Conservation (phyloP, 371 early-diverging fungal genomes). For the Mucor sp. region DNA sequence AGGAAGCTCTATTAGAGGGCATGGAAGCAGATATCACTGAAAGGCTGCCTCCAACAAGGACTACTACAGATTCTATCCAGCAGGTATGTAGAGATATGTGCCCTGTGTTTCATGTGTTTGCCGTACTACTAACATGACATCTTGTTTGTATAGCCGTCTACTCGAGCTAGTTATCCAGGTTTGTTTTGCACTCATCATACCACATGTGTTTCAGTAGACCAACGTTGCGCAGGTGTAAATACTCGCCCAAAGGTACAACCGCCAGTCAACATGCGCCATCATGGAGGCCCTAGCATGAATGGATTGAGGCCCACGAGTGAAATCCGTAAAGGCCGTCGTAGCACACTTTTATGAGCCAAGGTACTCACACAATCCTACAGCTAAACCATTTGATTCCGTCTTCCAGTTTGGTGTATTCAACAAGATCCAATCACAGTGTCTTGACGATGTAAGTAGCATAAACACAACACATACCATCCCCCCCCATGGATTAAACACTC, state of each 20-base stretch:
- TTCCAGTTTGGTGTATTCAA: conserved; percentile 63
- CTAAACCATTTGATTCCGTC: conserved; percentile 32
- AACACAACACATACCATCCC: background rate
- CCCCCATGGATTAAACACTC: background rate
- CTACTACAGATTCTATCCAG: background rate
- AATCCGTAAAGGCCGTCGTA: conserved; percentile 20
- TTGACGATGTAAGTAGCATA: conserved; percentile 48
- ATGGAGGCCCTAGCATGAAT: background rate
- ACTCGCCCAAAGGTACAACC: background rate
- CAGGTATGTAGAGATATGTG: background rate
- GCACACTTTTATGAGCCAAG: background rate
- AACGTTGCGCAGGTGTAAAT: background rate
- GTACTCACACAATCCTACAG: conserved; percentile 13
- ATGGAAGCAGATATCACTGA: background rate
- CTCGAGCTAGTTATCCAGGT: background rate
- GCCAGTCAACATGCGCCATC: too few species aligned
- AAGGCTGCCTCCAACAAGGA: background rate
- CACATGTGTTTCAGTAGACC: background rate
- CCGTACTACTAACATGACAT: background rate
- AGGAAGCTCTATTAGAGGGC: conserved; percentile 23
- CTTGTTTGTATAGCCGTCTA: background rate
- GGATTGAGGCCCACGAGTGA: conserved; percentile 19
- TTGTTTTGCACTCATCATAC: background rate
- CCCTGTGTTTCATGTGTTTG: background rate
- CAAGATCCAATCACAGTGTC: conserved; percentile 65